Base-by-base conservation (phyloP, 2,329 filamentous ascomycete species). In the Penicillium sp. region DNA sequence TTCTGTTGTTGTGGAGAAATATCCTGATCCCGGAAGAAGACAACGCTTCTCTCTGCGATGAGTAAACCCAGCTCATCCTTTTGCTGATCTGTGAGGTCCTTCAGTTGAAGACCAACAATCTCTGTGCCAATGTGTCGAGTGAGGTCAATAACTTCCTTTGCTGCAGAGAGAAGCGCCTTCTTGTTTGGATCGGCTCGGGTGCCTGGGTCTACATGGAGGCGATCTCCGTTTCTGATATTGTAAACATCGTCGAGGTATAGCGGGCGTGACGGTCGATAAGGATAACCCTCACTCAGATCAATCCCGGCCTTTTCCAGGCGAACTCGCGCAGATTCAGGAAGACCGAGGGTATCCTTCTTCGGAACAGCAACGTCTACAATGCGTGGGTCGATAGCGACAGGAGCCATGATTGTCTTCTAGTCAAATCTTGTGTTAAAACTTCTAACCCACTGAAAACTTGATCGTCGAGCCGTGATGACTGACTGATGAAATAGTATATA, bases 161-260 rank as follows among this genome's bases (percentile, higher is more conserved):
- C 87, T 0, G 87, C 84, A 0, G 81, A 80, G 4, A 89, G 65
- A 2, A 89, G 77, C 4, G 81, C 80, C 55, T 81, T 87, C 76
- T 89, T 89, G 3, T 82, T 81, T 67, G 85, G 85, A 71, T 90
- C 82, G 39, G 89, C 89, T 43, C 88, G 82, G 1, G 83, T 80
- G 2, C 87, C 87, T 0, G 86, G 82, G 52, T 91, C 88, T 11
- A 83, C 66, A 56, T 89, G 81, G 18, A 77, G 73, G 27, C 82
- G 82, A 61, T 82, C 83, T 58, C 82, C 72, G 70, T 84, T 79
- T 18, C 89, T 79, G 69, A 92, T 88, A 50, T 84, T 84, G 73
- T 85, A 85, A 3, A 88, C 86, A 63, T 91, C 89, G 57, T 92
- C 85, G 0, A 91, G 77, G 65, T 87, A 91, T 1, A 91, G 76